phyloP scores from a whole-genome alignment of 345 rosid species.

The Moringa oleifera region DNA sequence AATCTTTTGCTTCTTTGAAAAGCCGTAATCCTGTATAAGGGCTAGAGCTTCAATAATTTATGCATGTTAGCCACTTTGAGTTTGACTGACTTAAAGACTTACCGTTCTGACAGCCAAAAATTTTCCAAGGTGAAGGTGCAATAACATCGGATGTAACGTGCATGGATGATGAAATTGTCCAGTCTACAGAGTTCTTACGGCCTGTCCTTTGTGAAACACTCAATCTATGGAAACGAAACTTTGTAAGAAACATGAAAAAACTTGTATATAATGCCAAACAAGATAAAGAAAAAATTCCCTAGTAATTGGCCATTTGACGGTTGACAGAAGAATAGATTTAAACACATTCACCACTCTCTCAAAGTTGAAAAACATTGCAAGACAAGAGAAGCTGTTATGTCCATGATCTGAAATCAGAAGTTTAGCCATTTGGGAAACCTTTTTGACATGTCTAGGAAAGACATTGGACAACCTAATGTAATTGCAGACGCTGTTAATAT shows the following conservation, averaged over 20 bases:
- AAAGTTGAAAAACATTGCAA: neutral
- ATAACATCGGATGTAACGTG: conserved; percentile 65
- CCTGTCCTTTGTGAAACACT: conserved; percentile 37
- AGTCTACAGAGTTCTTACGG: conserved; percentile 43
- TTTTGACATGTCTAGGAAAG: neutral
- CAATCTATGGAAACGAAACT: conserved; percentile 16
- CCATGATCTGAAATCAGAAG: neutral
- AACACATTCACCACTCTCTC: neutral
- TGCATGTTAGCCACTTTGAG: conserved; percentile 5
- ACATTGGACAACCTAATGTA: neutral
- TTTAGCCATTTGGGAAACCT: neutral
- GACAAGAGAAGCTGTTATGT: neutral
- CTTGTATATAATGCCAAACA: neutral
- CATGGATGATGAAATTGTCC: conserved; percentile 41
- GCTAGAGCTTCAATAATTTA: conserved; percentile 6
- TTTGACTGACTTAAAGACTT: conserved; percentile 11
- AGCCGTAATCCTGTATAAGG: conserved; percentile 66
- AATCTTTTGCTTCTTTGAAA: conserved; percentile 87
- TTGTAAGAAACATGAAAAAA: neutral
- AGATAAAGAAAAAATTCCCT: neutral
- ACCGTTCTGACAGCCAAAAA: conserved; percentile 95
- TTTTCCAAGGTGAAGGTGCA: conserved; percentile 93
- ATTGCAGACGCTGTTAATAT: neutral
- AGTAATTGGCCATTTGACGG: neutral
- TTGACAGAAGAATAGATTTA: too few relatives aligned